phyloP scores from a whole-genome alignment of 2,329 filamentous ascomycete species.

The Colletotrichum sp. region DNA sequence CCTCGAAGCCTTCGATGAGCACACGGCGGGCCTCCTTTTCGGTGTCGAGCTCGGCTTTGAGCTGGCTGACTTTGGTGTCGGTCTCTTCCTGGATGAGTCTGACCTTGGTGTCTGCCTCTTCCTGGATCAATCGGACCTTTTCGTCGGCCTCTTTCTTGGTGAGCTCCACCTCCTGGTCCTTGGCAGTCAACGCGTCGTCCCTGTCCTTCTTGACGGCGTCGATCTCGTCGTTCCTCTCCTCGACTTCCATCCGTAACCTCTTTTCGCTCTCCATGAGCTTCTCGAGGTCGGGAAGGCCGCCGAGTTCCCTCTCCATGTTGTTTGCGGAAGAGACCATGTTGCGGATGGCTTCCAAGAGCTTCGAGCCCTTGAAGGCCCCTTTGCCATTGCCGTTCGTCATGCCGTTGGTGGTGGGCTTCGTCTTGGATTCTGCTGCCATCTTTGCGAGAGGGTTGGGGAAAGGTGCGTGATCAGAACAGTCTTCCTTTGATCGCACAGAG shows the following conservation, averaged over 20 bases:
- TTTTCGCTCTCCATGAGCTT: constrained; percentile 26
- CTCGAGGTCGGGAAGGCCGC: constrained; percentile 27
- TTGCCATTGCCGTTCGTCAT: constrained; percentile 23
- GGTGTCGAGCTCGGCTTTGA: constrained; percentile 24
- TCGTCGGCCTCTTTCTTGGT: constrained; percentile 39
- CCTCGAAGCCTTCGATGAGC: neutral
- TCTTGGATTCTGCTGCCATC: constrained; percentile 34
- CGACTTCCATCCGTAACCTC: constrained; percentile 27
- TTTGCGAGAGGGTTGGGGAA: neutral
- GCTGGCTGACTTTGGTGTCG: constrained; percentile 48
- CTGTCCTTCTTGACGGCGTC: constrained; percentile 27
- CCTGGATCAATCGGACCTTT: constrained; percentile 50
- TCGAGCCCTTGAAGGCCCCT: constrained; percentile 25
- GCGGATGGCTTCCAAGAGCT: constrained; percentile 25
- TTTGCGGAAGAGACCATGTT: constrained; percentile 28
- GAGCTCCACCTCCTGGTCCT: constrained; percentile 49
- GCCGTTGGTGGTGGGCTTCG: constrained; percentile 17
- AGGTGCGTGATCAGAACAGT: neutral
- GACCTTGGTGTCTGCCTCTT: constrained; percentile 43
- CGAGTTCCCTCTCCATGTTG: constrained; percentile 29
- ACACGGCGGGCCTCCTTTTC: constrained; percentile 19
- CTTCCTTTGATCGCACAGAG: neutral
- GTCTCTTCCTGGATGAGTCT: constrained; percentile 47
- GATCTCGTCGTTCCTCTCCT: constrained; percentile 37
- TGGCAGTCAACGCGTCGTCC: constrained; percentile 36